A percentile compares a stretch with the other conserved stretches of the same genome.
Conservation (phyloP, 768 basidiomycete species). For the Gelatoporia subvermispora region DNA sequence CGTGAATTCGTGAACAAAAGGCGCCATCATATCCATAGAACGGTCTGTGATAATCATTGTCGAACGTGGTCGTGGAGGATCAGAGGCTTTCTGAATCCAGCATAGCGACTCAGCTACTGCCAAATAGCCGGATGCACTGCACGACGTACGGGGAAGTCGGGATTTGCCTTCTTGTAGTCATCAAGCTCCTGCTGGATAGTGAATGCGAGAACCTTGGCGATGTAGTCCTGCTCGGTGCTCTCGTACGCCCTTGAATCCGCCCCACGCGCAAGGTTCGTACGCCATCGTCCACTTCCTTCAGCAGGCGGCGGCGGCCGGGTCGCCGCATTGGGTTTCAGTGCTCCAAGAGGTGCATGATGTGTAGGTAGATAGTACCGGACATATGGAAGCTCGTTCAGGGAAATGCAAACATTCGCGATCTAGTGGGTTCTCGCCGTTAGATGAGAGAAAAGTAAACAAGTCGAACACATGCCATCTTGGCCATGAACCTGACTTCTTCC, state of each 20-base stretch:
- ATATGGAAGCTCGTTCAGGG: slow-evolving; percentile 86
- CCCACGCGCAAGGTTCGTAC: slow-evolving; percentile 76
- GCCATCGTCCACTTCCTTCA: slow-evolving; percentile 67
- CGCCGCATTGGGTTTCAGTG: slow-evolving; percentile 63
- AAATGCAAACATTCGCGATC: slow-evolving; percentile 88
- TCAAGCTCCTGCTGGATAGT: slow-evolving; percentile 83
- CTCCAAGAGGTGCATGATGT: slow-evolving; percentile 78
- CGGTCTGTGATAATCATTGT: slow-evolving; percentile 92
- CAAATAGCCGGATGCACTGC: neutral
- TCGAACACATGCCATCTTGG: slow-evolving; percentile 52
- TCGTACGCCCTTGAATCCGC: slow-evolving; percentile 65
- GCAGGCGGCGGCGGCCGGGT: slow-evolving; percentile 60
- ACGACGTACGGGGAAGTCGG: slow-evolving; percentile 79
- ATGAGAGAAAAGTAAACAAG: neutral
- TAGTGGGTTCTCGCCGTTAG: slow-evolving; percentile 19
- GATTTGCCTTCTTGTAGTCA: slow-evolving; percentile 79
- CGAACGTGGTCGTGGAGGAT: slow-evolving; percentile 56
- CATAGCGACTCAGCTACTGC: neutral
- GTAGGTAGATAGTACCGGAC: slow-evolving; percentile 90
- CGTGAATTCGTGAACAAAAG: slow-evolving; percentile 94
- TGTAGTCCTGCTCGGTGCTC: slow-evolving; percentile 67
- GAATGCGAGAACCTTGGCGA: slow-evolving; percentile 78
- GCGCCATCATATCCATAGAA: slow-evolving; percentile 90
- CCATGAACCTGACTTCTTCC: slow-evolving; percentile 77
- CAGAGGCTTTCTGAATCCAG: slow-evolving; percentile 46